Evolutionary conservation across 768 basidiomycete species (phyloP).

Genomic region (Amanita fuliginea): DNA sequence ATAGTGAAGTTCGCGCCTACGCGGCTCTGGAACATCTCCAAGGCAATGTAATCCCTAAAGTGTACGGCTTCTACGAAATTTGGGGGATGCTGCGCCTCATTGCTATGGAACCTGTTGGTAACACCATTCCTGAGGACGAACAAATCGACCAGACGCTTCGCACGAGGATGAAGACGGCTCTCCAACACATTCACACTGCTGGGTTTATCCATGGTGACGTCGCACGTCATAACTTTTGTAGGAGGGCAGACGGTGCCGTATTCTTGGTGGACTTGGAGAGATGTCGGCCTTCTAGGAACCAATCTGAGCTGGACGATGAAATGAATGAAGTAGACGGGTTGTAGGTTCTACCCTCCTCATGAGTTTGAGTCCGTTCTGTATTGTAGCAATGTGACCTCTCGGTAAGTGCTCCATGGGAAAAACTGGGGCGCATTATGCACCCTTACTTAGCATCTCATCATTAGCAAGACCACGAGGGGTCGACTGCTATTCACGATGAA

Average conservation of each 20-base stretch:
- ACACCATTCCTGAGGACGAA: background rate
- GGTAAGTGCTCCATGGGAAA: no score
- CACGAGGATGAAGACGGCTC: constrained; percentile 11
- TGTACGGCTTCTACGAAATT: no score
- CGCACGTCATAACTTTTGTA: constrained; percentile 10
- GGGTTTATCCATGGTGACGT: constrained; percentile 11
- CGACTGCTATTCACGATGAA: no score
- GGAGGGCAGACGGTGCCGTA: background rate
- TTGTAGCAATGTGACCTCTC: no score
- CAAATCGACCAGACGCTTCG: background rate
- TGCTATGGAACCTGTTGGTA: no score
- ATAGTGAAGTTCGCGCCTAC: constrained; percentile 4
- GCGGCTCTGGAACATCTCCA: constrained; percentile 6
- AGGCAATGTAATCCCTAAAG: background rate
- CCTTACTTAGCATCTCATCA: no score
- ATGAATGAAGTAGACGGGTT: background rate
- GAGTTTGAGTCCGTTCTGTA: no score
- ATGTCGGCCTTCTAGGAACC: constrained; percentile 5
- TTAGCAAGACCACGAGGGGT: no score
- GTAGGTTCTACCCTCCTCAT: background rate
- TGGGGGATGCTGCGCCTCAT: no score
- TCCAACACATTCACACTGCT: no score
- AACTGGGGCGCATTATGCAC: no score
- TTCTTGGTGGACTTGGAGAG: constrained; percentile 11
- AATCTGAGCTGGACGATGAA: constrained; percentile 8